Evolutionary conservation across 495 filamentous ascomycete species (phyloP), one percentile per base, ranked within the genome.

Genomic region (Bacidia gigantensis): DNA sequence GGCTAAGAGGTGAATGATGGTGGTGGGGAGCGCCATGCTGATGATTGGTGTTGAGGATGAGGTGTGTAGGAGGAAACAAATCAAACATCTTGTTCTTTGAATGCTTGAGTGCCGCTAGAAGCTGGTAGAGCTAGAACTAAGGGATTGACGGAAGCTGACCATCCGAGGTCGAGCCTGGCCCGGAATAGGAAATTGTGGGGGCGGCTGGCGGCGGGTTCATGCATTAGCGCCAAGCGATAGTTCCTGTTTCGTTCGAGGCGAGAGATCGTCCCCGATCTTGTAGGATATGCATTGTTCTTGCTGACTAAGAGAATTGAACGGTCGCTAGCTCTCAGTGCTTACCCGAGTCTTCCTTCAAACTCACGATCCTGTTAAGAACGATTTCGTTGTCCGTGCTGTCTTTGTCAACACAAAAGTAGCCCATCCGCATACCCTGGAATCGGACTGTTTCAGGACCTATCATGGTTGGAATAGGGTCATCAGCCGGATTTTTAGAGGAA

Each of bases 341-440:
- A 26, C 82, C 81, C 21, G 76, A 67, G 68, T 93, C 88, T 67
- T 97, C 89, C 73, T 95, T 96, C 58, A 98, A 70, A 39, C 82
- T 83, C 32, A 96, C 89, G 60, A 98, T 96, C 39, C 87, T 77
- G 69, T 96, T 98, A 24, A 98, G 67, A 51, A 97, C 79, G 45
- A 95, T 67, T 61, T 80, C 84, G 26, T 82, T 82, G 26, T 79
- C 78, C 2, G 75, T 84, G n/a, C 76, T 80, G 60, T 95, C 89
- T 7, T 74, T 76, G 64, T 98, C 92, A 62, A 95, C 65, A 38
- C 69, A 69, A 75, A 89, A 96, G 64, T 96, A 98, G 11, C 80
- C 92, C 46, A 89, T 82, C 18, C 93, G 77, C 76, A 96, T 79
- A 11, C 79, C 92, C 70, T 98, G 93, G 75, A 98, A 98, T 18